These are phyloP conservation scores for Candida berthetii DNA, from an alignment of 805 yeast species.

Conservation along the genomic window DNA sequence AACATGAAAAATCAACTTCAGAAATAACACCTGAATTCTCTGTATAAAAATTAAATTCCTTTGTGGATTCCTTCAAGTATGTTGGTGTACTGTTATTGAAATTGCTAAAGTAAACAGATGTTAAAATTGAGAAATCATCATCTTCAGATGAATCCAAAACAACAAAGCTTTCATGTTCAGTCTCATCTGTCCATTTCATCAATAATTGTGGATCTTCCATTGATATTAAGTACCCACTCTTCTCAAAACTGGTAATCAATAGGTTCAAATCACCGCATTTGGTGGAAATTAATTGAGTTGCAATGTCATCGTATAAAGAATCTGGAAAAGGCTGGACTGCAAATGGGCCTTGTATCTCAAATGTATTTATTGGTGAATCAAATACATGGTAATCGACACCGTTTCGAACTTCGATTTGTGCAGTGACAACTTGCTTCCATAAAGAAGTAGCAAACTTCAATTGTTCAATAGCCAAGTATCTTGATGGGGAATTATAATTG, in stretches of 20 bases:
- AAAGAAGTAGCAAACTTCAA: conserved; percentile 28
- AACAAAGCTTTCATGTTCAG: conserved; percentile 18
- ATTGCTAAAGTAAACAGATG: background rate
- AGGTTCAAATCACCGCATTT: conserved; percentile 22
- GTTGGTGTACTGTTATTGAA: background rate
- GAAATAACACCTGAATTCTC: background rate
- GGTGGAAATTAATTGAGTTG: conserved; percentile 25
- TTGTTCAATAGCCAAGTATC: conserved; percentile 23
- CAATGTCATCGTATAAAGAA: conserved; percentile 39
- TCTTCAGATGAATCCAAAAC: background rate
- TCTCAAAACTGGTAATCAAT: conserved; percentile 17
- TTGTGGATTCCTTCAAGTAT: background rate
- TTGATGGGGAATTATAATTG: background rate
- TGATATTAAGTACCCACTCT: conserved; percentile 22
- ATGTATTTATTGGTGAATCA: conserved; percentile 10
- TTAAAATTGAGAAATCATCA: background rate
- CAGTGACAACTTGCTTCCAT: conserved; percentile 19
- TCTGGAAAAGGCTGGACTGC: conserved; percentile 49
- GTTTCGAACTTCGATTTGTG: conserved; percentile 15
- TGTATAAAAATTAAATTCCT: background rate
- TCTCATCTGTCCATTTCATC: conserved; percentile 30
- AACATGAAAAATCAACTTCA: background rate
- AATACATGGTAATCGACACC: conserved; percentile 14
- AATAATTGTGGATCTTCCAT: conserved; percentile 25
- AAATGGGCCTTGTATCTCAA: conserved; percentile 46